Evolutionary conservation across 805 yeast species (phyloP), one percentile per base, ranked within the genome.

Genomic region (Yamadazyma endophytica): DNA sequence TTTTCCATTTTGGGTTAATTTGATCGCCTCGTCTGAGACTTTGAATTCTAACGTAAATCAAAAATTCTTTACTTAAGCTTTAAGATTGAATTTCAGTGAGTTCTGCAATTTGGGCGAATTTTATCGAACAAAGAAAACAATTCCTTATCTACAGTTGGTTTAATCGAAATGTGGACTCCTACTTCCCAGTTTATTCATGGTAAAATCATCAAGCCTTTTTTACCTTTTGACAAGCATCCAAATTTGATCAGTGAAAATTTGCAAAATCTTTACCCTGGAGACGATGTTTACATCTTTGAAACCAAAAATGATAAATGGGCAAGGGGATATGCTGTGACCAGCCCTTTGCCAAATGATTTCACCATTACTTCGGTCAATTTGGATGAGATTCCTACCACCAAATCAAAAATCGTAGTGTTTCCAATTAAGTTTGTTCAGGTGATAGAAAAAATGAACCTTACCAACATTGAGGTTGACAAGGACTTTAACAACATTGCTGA

Each of bases 281-380:
- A 85, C 54, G 85, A 80, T 40, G 77, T 82, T 19, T 83, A 73
- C 52, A 61, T 84, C 13, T 82, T 85, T 49, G 95, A 86, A 50
- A 61, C 70, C 28, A 64, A 72, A 54, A 54, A 60, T 24, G 66
- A 67, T 13, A 70, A 70, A 39, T 87, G 95, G 95, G 86, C 79
- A 15, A 68, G 95, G 44, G 95, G 88, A 9, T 86, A 87, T 53
- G 67, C 75, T 4, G 60, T 82, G 21, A 62, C 80, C 22, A 71
- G 77, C 36, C 89, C 94, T 5, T 59, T 77, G 32, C 90, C 90
- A 1, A 68, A 75, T 19, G 86, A 80, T 49, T 82, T 77, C 54
- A 64, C 72, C 25, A 71, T 79, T 21, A 75, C 82, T 9, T 68
- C 77, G 1, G 71, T 76, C 17, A 73, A 75, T 42, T 62, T 77